These are phyloP conservation scores for Nadsonia starkeyi-henricii DNA, from an alignment of 1,139 yeast species.

Conservation along the genomic window DNA sequence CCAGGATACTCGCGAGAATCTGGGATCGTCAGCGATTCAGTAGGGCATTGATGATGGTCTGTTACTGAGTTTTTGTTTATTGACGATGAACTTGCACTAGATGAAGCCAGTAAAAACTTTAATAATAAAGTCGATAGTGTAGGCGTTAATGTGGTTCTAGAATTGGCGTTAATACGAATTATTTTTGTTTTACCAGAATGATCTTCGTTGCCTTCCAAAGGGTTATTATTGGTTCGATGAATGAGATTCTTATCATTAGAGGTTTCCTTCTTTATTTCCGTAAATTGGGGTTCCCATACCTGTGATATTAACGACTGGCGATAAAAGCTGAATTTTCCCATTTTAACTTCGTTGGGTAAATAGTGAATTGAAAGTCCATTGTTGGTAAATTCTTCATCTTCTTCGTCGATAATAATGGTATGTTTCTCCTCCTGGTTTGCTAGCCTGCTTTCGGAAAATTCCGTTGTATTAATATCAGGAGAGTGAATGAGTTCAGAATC, in stretches of 20 bases:
- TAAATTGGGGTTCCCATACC: background rate
- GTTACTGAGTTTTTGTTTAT: too few species aligned
- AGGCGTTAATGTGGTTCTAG: background rate
- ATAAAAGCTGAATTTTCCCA: too few species aligned
- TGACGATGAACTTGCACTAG: background rate
- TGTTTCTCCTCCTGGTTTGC: background rate
- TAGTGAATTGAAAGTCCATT: too few species aligned
- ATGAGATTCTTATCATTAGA: too few species aligned
- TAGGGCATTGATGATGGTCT: background rate
- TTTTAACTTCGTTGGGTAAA: too few species aligned
- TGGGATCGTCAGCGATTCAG: background rate
- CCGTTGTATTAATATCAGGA: too few species aligned
- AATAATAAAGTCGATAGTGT: background rate
- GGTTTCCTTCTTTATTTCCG: too few species aligned
- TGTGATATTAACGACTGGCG: background rate
- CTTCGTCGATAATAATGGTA: background rate
- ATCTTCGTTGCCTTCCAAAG: too few species aligned
- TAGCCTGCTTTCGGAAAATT: too few species aligned
- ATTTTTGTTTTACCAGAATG: too few species aligned
- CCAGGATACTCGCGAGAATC: background rate
- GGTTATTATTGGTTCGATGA: too few species aligned
- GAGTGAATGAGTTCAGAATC: too few species aligned
- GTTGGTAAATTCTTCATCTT: background rate
- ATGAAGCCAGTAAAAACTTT: background rate
- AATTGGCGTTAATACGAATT: background rate